phyloP scores from a whole-genome alignment of 805 yeast genomes.

The Metschnikowia aberdeeniae region DNA sequence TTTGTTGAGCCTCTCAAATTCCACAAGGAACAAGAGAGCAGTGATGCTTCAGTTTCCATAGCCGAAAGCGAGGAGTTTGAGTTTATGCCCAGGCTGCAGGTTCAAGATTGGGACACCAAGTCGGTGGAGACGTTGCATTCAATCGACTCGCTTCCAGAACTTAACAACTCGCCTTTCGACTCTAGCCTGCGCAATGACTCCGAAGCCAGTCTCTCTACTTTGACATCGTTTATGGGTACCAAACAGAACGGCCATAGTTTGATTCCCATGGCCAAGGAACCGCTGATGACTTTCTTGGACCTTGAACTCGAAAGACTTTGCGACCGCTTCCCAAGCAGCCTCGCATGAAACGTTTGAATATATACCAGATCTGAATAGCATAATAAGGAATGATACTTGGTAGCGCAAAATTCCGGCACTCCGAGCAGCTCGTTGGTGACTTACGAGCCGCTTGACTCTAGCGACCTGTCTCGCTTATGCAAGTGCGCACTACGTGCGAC shows the following conservation, averaged over 20 bases:
- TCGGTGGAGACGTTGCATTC: slow-evolving; percentile 12
- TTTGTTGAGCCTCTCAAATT: neutral
- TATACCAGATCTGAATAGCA: no score
- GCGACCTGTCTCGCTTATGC: no score
- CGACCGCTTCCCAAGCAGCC: slow-evolving; percentile 7
- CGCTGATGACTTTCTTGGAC: slow-evolving; percentile 13
- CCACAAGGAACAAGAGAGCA: neutral
- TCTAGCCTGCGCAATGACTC: slow-evolving; percentile 23
- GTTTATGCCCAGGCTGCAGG: neutral
- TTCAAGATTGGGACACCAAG: neutral
- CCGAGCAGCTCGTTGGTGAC: neutral
- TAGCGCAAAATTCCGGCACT: no score
- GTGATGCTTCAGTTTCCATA: neutral
- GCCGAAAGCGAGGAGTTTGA: slow-evolving; percentile 4
- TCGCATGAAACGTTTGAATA: neutral
- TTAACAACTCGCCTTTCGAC: slow-evolving; percentile 8
- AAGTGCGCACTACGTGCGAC: no score
- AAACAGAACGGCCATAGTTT: slow-evolving; percentile 5
- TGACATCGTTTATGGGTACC: slow-evolving; percentile 22
- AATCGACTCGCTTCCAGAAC: slow-evolving; percentile 12
- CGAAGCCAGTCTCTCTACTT: slow-evolving; percentile 27
- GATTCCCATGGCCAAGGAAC: slow-evolving; percentile 7
- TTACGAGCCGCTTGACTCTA: neutral
- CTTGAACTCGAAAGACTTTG: slow-evolving; percentile 13
- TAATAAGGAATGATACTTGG: no score